A percentile compares a stretch with the other conserved stretches of the same genome.
phyloP scores from a whole-genome alignment of 148 eudicot genomes.

The Heliosperma pusillum region DNA sequence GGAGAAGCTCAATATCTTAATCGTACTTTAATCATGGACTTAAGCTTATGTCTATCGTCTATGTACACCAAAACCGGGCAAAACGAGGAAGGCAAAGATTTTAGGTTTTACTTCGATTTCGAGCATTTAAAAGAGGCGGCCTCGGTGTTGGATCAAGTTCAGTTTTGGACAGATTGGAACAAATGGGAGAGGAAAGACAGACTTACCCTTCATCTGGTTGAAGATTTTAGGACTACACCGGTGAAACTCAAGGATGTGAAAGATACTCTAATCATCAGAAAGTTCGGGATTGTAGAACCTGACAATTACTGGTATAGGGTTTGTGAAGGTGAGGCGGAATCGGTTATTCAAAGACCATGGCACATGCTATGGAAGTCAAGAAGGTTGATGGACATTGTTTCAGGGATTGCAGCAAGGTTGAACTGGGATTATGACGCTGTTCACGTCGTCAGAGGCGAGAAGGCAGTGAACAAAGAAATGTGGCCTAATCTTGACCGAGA shows the following conservation, averaged over 20 bases:
- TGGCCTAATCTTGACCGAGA: conserved; percentile 93
- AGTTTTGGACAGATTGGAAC: conserved; percentile 80
- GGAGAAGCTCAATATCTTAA: conserved; percentile 98
- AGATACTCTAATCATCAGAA: conserved; percentile 75
- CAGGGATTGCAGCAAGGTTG: conserved; percentile 63
- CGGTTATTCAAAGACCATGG: conserved; percentile 88
- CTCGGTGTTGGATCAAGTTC: conserved; percentile 70
- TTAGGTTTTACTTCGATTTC: conserved; percentile 85
- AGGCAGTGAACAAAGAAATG: conserved; percentile 60
- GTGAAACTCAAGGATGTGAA: conserved; percentile 58
- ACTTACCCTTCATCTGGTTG: conserved; percentile 56
- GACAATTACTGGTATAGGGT: conserved; percentile 97
- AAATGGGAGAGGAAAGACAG: conserved; percentile 66
- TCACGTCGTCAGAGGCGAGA: conserved; percentile 84
- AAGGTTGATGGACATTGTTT: conserved; percentile 81
- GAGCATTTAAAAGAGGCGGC: conserved; percentile 90
- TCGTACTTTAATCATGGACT: conserved; percentile 81
- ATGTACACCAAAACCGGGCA: conserved; percentile 61
- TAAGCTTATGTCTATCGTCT: conserved; percentile 72
- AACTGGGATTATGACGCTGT: conserved; percentile 93
- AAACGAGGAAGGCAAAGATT: conserved; percentile 91
- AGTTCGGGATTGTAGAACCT: conserved; percentile 79
- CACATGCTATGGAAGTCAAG: conserved; percentile 84
- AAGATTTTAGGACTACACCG: conserved; percentile 70
- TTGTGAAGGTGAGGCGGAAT: conserved; percentile 90